These are phyloP conservation scores for Oryza longistaminata DNA, from an alignment of 176 grass and related monocot species.

Conservation along the genomic window DNA sequence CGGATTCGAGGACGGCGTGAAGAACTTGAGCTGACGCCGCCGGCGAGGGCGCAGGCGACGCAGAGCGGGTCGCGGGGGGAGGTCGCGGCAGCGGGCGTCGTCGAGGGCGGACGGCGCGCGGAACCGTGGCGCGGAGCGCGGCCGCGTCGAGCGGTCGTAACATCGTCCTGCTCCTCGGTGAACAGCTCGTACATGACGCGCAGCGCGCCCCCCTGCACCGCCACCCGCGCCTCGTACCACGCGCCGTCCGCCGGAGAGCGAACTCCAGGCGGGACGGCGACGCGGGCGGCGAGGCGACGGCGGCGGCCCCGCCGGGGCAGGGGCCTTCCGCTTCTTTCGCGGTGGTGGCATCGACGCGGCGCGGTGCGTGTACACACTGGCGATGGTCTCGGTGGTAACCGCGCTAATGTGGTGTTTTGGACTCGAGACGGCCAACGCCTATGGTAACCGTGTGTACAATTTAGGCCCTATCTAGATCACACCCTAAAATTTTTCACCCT, in stretches of 20 bases:
- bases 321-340: constrained; percentile 26
- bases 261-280: constrained; percentile 25
- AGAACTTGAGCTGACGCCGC: constrained; percentile 26
- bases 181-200: constrained; percentile 57
- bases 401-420: too few relatives aligned
- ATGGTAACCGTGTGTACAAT: too few relatives aligned
- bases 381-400: too few relatives aligned
- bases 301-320: background rate
- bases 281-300: background rate
- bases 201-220: constrained; percentile 27
- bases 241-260: constrained; percentile 36
- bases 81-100: constrained; percentile 44
- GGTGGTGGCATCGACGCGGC: constrained; percentile 8
- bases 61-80: constrained; percentile 40
- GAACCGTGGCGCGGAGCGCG: constrained; percentile 43
- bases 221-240: constrained; percentile 46
- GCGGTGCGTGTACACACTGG: background rate
- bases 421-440: too few relatives aligned
- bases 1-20: constrained; percentile 46
- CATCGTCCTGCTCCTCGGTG: constrained; percentile 41
- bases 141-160: constrained; percentile 21
- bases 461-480: too few relatives aligned
- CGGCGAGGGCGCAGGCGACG: constrained; percentile 31
- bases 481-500: too few relatives aligned
- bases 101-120: constrained; percentile 14